Evolutionary conservation across 2,329 filamentous ascomycete genomes (phyloP), one percentile per base, ranked within the genome.

Genomic region (Teratosphaeria nubilosa): DNA sequence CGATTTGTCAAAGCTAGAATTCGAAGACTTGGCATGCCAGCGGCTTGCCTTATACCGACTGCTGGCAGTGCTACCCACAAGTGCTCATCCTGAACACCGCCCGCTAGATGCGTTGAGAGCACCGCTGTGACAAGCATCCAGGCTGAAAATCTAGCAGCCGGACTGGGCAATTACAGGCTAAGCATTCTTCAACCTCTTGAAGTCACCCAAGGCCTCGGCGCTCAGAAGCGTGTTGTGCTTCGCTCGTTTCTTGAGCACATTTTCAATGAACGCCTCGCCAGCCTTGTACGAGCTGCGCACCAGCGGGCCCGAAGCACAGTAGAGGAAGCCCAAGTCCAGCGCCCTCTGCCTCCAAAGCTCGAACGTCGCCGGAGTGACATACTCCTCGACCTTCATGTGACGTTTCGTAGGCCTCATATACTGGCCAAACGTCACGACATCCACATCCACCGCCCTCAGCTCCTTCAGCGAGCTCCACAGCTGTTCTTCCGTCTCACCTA

Each of bases 381-480:
- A 99, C 73, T 92, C 90, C 69, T 95, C 88, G 32, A 99, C 94
- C 74, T 95, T 87, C 84, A 99, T 92, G 74, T 99, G 94, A 51
- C 92, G 84, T 80, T 97, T 99, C 4, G 94, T 99, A 1, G 94
- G 94, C 11, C 92, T 89, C 94, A 99, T 99, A 78, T 99, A 99
- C 78, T 99, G 94, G n/a, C 94, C 94, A 66, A 99, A 99, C 0
- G 94, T 99, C 59, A 99, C 91, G 13, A 99, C 90, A 66, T 99
- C 94, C 52, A 96, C 91, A 60, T 88, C 79, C 59, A 85, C 82
- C 64, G 86, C 86, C 59, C 94, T 83, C 13, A 99, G 81, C 72
- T 95, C 89, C 84, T 79, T 82, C 60, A 97, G 75, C 0, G 92
- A 84, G 62, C 88, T 83, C 82, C 85, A 87, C 0, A 99, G 74